Percentiles rank a stretch among this genome's conserved stretches.
Conservation (phyloP, 495 filamentous ascomycete genomes). For the Neurospora sp. region DNA sequence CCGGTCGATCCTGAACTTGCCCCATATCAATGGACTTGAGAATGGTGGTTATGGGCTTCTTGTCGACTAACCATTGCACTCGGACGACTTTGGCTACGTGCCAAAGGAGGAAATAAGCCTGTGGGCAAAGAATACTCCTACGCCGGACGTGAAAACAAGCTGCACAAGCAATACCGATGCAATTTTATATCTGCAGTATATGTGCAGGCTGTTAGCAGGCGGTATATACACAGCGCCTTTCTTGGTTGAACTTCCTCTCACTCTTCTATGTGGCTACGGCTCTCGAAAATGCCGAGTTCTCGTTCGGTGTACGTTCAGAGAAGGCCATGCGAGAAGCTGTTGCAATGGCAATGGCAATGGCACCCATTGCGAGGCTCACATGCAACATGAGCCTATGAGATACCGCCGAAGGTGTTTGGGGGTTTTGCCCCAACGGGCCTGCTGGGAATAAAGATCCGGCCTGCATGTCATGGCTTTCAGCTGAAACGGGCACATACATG, state of each 20-base stretch:
- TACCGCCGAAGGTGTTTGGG: not conserved
- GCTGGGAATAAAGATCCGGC: not conserved
- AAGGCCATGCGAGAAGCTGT: not conserved
- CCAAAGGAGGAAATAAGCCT: slow-evolving; percentile 2
- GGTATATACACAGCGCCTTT: not conserved
- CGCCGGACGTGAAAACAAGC: not conserved
- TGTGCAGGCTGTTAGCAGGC: not conserved
- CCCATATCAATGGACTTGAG: not conserved
- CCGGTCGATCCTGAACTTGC: not conserved
- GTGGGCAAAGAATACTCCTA: slow-evolving; percentile 1
- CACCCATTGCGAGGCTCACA: not conserved
- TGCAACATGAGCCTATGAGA: not conserved
- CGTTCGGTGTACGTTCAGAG: slow-evolving; percentile 3
- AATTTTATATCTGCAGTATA: slow-evolving; percentile 8
- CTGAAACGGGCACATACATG: not conserved
- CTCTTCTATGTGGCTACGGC: not conserved
- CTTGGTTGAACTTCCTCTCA: not conserved
- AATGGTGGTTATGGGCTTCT: not conserved
- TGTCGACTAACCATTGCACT: not conserved
- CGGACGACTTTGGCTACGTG: not conserved
- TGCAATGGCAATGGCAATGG: not conserved
- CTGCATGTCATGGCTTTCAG: not conserved
- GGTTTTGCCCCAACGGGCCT: not conserved
- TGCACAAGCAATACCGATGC: slow-evolving; percentile 20
- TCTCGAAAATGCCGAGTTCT: slow-evolving; percentile 13